Evolutionary conservation across 2,329 filamentous ascomycete species (phyloP).

Genomic region (Aspergillus ibericus): DNA sequence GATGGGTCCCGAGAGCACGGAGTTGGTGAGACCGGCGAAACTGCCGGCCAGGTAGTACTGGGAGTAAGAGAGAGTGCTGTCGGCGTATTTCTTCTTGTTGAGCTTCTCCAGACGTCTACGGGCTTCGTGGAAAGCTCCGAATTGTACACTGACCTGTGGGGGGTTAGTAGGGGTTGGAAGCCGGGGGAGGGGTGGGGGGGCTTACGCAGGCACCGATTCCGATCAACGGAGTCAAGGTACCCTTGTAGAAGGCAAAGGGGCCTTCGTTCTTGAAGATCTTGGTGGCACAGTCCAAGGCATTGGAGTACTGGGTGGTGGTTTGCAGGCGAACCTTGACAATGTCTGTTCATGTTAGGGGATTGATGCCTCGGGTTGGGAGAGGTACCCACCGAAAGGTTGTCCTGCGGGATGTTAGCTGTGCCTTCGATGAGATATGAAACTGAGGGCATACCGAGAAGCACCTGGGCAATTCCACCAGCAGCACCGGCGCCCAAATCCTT

Average conservation of each 20-base stretch:
- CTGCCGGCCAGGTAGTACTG: constrained; percentile 92
- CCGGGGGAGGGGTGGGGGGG: not conserved
- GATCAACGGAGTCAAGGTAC: constrained; percentile 88
- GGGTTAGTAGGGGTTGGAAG: not conserved
- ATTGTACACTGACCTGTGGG: constrained; percentile 77
- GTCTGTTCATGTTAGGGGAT: constrained; percentile 52
- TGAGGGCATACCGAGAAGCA: constrained; percentile 75
- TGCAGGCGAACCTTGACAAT: constrained; percentile 98
- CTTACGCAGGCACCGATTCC: constrained; percentile 92
- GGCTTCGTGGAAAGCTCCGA: constrained; percentile 92
- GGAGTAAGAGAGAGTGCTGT: constrained; percentile 64
- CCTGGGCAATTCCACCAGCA: constrained; percentile 88
- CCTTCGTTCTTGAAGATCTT: constrained; percentile 89
- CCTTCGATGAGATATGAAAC: not conserved
- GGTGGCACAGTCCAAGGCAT: constrained; percentile 75
- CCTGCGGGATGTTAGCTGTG: constrained; percentile 46
- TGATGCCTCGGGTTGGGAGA: not conserved
- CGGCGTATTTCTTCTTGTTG: constrained; percentile 56
- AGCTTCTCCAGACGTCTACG: constrained; percentile 78
- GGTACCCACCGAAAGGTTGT: constrained; percentile 63
- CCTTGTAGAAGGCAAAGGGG: constrained; percentile 93
- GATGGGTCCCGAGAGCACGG: constrained; percentile 82
- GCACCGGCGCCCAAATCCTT: constrained; percentile 94
- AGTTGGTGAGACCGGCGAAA: constrained; percentile 90
- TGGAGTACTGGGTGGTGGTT: constrained; percentile 77